These are phyloP conservation scores for Colletotrichum plurivorum DNA, from an alignment of 2,329 filamentous ascomycete genomes.

Conservation along the genomic window DNA sequence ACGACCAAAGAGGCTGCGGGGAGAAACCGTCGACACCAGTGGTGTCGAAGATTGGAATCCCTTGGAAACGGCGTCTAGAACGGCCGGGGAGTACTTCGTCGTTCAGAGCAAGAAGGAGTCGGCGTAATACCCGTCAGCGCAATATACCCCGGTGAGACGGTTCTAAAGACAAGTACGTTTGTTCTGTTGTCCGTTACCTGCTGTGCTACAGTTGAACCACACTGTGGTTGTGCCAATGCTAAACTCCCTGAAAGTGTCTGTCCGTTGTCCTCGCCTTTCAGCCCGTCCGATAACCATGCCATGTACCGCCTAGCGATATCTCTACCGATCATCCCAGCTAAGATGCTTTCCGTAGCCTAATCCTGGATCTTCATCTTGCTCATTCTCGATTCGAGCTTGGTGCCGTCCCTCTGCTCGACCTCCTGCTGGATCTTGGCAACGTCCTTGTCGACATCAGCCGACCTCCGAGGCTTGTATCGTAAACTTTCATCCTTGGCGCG, in stretches of 20 bases:
- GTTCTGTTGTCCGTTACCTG: constrained; percentile 23
- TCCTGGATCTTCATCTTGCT: constrained; percentile 43
- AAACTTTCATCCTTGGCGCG: constrained; percentile 53
- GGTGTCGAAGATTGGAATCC: constrained; percentile 79
- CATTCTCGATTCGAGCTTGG: constrained; percentile 46
- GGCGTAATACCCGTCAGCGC: constrained; percentile 36
- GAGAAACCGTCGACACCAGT: constrained; percentile 53
- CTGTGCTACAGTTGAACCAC: constrained; percentile 12
- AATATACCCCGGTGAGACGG: constrained; percentile 22
- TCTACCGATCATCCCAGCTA: constrained; percentile 34
- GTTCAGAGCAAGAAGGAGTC: constrained; percentile 71
- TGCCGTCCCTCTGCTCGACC: constrained; percentile 45
- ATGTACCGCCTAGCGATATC: constrained; percentile 21
- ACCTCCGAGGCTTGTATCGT: constrained; percentile 49
- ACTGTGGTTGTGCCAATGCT: constrained; percentile 2
- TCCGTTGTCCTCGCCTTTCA: constrained; percentile 5
- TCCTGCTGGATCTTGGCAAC: constrained; percentile 39
- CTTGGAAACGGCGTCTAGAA: constrained; percentile 75
- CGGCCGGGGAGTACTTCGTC: constrained; percentile 81
- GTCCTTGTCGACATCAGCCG: constrained; percentile 34
- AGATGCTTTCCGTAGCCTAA: constrained; percentile 41
- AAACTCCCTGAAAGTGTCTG: constrained; percentile 17
- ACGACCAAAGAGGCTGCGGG: constrained; percentile 57
- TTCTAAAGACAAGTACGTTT: constrained; percentile 13
- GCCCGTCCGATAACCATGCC: constrained; percentile 16